A percentile compares a stretch with the other conserved stretches of the same genome.
These are phyloP conservation scores for Ogataea paraovalis DNA, from an alignment of 805 yeast genomes.

Conservation along the genomic window DNA sequence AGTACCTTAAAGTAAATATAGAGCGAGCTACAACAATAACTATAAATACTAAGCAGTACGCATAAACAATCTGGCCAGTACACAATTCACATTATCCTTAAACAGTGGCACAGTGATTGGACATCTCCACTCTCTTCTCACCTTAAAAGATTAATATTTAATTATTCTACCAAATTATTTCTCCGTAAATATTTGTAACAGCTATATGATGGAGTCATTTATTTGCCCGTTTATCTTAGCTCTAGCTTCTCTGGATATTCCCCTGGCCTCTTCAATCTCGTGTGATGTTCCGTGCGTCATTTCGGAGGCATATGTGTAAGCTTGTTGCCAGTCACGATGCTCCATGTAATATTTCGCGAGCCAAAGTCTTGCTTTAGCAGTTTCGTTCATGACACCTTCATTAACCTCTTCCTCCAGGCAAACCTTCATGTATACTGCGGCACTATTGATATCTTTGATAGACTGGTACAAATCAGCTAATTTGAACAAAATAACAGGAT, in stretches of 20 bases:
- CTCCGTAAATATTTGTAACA: no score
- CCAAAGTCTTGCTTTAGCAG: slow-evolving; percentile 82
- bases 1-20: no score
- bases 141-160: no score
- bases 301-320: slow-evolving; percentile 69
- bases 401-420: slow-evolving; percentile 62
- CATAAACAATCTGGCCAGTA: no score
- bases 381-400: slow-evolving; percentile 69
- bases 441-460: slow-evolving; percentile 46
- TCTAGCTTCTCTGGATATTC: slow-evolving; percentile 75
- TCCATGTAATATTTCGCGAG: slow-evolving; percentile 65
- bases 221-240: slow-evolving; percentile 37
- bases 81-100: no score
- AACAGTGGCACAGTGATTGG: no score
- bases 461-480: slow-evolving; percentile 66
- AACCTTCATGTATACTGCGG: slow-evolving; percentile 59
- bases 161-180: no score
- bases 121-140: no score
- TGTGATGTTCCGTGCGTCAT: slow-evolving; percentile 72
- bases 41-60: no score
- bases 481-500: slow-evolving; percentile 54
- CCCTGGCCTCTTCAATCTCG: slow-evolving; percentile 85
- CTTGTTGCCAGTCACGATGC: slow-evolving; percentile 55
- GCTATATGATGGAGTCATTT: background rate
- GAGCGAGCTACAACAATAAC: no score